A percentile compares a stretch with the other conserved stretches of the same genome.
Evolutionary conservation across 805 yeast genomes (phyloP).

Genomic region (Schwanniomyces occidentalis): DNA sequence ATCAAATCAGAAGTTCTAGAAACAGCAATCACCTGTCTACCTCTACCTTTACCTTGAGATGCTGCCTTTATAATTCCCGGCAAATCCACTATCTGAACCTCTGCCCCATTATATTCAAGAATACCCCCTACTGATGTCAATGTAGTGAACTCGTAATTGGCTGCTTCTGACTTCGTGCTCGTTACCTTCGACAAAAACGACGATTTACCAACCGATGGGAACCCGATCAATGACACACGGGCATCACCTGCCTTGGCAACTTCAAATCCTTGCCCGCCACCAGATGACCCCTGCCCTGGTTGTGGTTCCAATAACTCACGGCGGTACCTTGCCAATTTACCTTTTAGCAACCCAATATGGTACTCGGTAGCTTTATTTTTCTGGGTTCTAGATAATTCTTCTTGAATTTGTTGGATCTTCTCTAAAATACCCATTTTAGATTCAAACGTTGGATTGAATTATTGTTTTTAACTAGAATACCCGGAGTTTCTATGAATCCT

Average conservation of each 20-base stretch:
- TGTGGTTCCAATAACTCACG: slow-evolving; percentile 90
- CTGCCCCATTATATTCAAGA: slow-evolving; percentile 92
- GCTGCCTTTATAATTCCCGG: slow-evolving; percentile 99
- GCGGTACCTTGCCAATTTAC: slow-evolving; percentile 89
- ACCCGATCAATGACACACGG: slow-evolving; percentile 90
- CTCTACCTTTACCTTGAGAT: slow-evolving; percentile 95
- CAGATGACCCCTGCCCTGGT: slow-evolving; percentile 69
- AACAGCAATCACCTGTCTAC: slow-evolving; percentile 94
- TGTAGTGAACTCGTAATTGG: slow-evolving; percentile 93
- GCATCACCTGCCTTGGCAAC: slow-evolving; percentile 97
- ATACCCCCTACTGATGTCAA: slow-evolving; percentile 97
- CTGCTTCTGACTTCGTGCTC: slow-evolving; percentile 91
- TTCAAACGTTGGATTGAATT: too few relatives aligned
- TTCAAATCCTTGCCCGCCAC: slow-evolving; percentile 87
- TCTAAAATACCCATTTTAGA: slow-evolving; percentile 48
- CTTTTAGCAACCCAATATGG: slow-evolving; percentile 91
- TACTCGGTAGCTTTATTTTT: slow-evolving; percentile 98
- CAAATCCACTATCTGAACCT: slow-evolving; percentile 93
- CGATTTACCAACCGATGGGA: slow-evolving; percentile 97
- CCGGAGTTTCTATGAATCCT: too few relatives aligned
- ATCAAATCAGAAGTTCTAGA: slow-evolving; percentile 93
- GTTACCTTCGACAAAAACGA: slow-evolving; percentile 87
- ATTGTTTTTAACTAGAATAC: too few relatives aligned
- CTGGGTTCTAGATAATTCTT: slow-evolving; percentile 92
- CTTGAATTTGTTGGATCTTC: slow-evolving; percentile 85